A percentile compares a stretch with the other conserved stretches of the same genome.
phyloP scores from a whole-genome alignment of 805 yeast genomes.

The Suhomyces xylopsoci region DNA sequence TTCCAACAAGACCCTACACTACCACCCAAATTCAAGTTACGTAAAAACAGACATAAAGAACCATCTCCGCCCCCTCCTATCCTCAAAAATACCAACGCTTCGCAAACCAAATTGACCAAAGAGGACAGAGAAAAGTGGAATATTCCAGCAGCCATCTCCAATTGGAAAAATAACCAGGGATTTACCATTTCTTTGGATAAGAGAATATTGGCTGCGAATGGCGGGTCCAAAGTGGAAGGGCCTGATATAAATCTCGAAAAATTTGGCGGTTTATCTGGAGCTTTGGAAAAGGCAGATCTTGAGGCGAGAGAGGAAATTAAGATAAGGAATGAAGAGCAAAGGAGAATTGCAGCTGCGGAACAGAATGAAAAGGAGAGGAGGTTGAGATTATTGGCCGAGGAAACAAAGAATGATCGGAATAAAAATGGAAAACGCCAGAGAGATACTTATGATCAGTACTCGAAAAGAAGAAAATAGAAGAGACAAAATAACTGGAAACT shows the following conservation, averaged over 20 bases:
- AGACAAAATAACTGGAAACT: no score
- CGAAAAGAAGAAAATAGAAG: slow-evolving; percentile 6
- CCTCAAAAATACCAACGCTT: slow-evolving; percentile 51
- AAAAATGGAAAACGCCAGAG: slow-evolving; percentile 7
- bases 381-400: slow-evolving; percentile 27
- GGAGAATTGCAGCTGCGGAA: slow-evolving; percentile 21
- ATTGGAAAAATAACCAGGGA: slow-evolving; percentile 94
- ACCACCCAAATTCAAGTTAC: slow-evolving; percentile 72
- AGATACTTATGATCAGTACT: slow-evolving; percentile 2
- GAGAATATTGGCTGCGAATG: slow-evolving; percentile 51
- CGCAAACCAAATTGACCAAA: slow-evolving; percentile 45
- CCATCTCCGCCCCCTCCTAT: slow-evolving; percentile 68
- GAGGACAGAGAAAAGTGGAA: slow-evolving; percentile 80
- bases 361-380: slow-evolving; percentile 28
- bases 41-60: slow-evolving; percentile 63
- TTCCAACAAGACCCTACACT: slow-evolving; percentile 78
- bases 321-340: slow-evolving; percentile 24
- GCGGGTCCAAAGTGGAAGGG: slow-evolving; percentile 28
- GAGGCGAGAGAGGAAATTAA: slow-evolving; percentile 27
- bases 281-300: slow-evolving; percentile 49
- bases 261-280: slow-evolving; percentile 62
- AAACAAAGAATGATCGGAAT: slow-evolving; percentile 20
- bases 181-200: slow-evolving; percentile 79
- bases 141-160: slow-evolving; percentile 88
- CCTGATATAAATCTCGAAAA: slow-evolving; percentile 50